These are phyloP conservation scores for Nakazawaea siamensis DNA, from an alignment of 805 yeast species.

Conservation along the genomic window DNA sequence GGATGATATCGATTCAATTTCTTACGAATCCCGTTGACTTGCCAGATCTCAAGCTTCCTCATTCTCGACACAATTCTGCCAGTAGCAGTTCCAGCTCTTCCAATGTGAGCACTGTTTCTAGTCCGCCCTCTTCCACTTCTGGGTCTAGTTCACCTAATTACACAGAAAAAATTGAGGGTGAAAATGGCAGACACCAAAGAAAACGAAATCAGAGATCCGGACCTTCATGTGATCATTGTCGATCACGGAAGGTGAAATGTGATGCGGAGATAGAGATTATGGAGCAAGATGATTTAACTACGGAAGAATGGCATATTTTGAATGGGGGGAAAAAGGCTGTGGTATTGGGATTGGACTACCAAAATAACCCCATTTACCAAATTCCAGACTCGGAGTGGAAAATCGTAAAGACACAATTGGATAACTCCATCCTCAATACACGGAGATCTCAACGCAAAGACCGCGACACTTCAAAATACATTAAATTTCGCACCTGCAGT, in stretches of 20 bases:
- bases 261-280: constrained; percentile 52
- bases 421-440: constrained; percentile 1
- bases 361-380: constrained; percentile 5
- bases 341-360: constrained; percentile 2
- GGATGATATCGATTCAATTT: constrained; percentile 3
- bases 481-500: constrained; percentile 46
- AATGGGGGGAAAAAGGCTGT: not conserved
- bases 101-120: too few species aligned
- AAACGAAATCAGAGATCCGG: constrained; percentile 56
- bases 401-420: constrained; percentile 7
- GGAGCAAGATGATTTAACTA: constrained; percentile 9
- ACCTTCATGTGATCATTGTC: constrained; percentile 67
- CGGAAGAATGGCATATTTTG: not conserved
- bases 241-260: constrained; percentile 64
- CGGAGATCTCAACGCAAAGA: not conserved
- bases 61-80: not conserved
- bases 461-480: constrained; percentile 10
- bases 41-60: constrained; percentile 3
- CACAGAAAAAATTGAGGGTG: not conserved
- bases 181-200: too few species aligned
- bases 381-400: constrained; percentile 1
- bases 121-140: too few species aligned
- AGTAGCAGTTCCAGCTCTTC: not conserved
- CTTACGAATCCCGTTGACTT: constrained; percentile 5
- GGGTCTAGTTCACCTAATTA: too few species aligned